Evolutionary conservation across 2,329 filamentous ascomycete species (phyloP), one percentile per base, ranked within the genome.

Genomic region (Sphaerulina populicola): DNA sequence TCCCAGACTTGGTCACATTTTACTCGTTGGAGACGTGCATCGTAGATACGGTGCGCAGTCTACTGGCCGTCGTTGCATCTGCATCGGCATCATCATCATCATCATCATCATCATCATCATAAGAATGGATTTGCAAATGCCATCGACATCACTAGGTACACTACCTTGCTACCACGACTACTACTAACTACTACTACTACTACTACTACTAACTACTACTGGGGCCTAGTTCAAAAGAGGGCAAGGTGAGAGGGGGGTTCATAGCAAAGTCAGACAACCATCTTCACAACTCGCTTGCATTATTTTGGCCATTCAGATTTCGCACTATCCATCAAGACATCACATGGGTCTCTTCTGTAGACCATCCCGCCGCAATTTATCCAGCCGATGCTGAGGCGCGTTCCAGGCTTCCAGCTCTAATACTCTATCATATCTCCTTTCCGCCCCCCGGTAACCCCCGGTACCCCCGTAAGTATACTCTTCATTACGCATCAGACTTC

Each of bases 1-100:
- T 46, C 27, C 31, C 44, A 14, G 35, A n/a, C 3, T 46, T 37
- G 37, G 30, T 37, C n/a, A n/a, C 18, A 9, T 37, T 37, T 23
- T 14, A 31, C 10, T 46, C 33, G 6, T 27, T 37, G 10, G 44
- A 46, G 21, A 33, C 33, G n/a, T 37, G 30, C 21, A 38, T 46
- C 36, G 23, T 46, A n/a, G 44, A 37, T 23, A 37, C 44, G 18
- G 44, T 46, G 31, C 42, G 21, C 15, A 44, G 42, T 15, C 42
- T 44, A 4, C 29, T 35, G 42, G 42, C 44, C 18, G 44, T 46
- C 14, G 7, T 46, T 14, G 44, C 44, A 27, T 46, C 18, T 18
- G 18, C 18, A 18, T 18, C 18, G 2, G 18, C 18, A 18, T 18
- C 18, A 2, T 2, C 18, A 18, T 18, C 18, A 2, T 2, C 18